phyloP scores from a whole-genome alignment of 2,329 filamentous ascomycete species.

The Colletotrichum sp. region DNA sequence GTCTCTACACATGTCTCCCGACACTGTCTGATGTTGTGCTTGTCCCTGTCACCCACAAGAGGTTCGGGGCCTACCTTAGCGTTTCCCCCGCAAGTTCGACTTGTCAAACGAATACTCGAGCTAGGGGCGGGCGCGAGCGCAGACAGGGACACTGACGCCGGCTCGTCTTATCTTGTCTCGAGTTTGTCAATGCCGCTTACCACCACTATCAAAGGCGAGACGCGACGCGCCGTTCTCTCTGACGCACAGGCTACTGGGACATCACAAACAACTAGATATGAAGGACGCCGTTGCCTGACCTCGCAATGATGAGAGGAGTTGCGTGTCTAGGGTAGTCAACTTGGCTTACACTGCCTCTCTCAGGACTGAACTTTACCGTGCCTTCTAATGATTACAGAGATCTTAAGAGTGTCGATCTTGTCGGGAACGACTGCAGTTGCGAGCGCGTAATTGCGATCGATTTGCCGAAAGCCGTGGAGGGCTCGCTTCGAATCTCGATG shows the following conservation, averaged over 20 bases:
- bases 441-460: not conserved
- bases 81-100: slow-evolving; percentile 21
- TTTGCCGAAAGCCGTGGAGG: slow-evolving; percentile 7
- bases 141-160: not conserved
- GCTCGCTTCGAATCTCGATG: slow-evolving; percentile 3
- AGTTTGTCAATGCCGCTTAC: not conserved
- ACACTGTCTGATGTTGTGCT: slow-evolving; percentile 17
- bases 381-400: not conserved
- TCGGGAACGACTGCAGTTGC: not conserved
- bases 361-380: not conserved
- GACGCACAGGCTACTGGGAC: not conserved
- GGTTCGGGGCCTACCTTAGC: slow-evolving; percentile 9
- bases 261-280: not conserved
- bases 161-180: slow-evolving; percentile 1
- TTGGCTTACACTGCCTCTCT: not conserved
- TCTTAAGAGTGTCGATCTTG: not conserved
- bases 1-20: slow-evolving; percentile 4
- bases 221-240: not conserved
- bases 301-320: not conserved
- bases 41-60: slow-evolving; percentile 15
- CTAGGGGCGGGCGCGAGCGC: slow-evolving; percentile 6
- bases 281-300: not conserved
- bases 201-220: not conserved
- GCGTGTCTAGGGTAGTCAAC: not conserved
- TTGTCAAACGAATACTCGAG: slow-evolving; percentile 15